phyloP scores from a whole-genome alignment of 139 green algal genomes.

The Deuterostichococcus epilithicus region DNA sequence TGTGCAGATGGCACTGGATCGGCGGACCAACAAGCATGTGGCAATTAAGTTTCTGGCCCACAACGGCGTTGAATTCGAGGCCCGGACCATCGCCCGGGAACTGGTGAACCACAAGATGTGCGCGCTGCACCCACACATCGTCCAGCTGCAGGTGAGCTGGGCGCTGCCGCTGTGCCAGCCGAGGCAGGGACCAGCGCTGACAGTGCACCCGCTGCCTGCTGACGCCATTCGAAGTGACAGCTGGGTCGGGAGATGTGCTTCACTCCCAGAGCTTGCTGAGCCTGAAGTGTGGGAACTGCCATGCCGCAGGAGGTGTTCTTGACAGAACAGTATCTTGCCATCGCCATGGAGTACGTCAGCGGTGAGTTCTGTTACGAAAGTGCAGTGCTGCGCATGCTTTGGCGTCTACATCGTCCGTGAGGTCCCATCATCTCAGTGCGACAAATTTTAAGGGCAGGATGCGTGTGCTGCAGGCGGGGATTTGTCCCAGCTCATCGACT shows the following conservation, averaged over 20 bases:
- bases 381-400: too few species aligned
- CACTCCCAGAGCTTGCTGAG: too few species aligned
- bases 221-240: too few species aligned
- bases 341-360: slow-evolving; percentile 91
- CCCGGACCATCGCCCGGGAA: background rate
- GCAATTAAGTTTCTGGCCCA: slow-evolving; percentile 75
- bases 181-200: too few species aligned
- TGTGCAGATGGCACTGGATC: slow-evolving; percentile 71
- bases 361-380: too few species aligned
- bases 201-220: too few species aligned
- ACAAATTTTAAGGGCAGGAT: too few species aligned
- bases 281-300: too few species aligned
- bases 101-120: background rate
- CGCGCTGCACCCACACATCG: background rate
- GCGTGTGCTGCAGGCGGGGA: background rate
- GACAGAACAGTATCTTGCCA: slow-evolving; percentile 76
- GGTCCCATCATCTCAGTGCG: too few species aligned
- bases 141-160: background rate
- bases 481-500: background rate
- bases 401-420: too few species aligned
- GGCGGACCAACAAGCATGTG: slow-evolving; percentile 62
- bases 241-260: too few species aligned
- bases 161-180: background rate
- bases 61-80: background rate
- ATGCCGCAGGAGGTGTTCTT: slow-evolving; percentile 69